Base-by-base conservation (phyloP, 2,329 filamentous ascomycete species). In the Scedosporium apiospermum region DNA sequence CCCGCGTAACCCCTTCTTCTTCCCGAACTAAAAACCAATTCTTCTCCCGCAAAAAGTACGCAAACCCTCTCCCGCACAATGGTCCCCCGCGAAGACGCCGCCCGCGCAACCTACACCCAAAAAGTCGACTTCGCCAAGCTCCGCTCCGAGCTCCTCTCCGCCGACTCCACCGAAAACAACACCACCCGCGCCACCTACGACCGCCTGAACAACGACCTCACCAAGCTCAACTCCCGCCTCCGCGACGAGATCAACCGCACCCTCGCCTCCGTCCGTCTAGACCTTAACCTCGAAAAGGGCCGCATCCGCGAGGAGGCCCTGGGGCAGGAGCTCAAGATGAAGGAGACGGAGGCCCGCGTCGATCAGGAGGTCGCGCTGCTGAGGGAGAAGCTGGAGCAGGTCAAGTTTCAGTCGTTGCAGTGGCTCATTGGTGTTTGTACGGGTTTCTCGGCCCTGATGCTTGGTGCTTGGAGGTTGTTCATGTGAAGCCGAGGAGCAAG, bases 111-210 rank as follows among this genome's bases (percentile, higher is more conserved):
- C 3, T 89, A 89, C 73, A 88, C 86, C 2, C 87, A 98, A 73
- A 98, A 98, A 75, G 95, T 98, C 66, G 95, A 99, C 77, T 98
- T 99, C 72, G 93, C 93, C 65, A 97, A 98, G 79, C 86, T 98
- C 53, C 91, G 95, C 67, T 96, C 91, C 63, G 95, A 99, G 75
- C 86, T 99, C 23, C 84, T 97, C 23, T 93, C 91, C 5, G 88
- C 93, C 59, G 95, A 98, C 77, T 92, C 89, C 67, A 95, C 91
- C 61, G 95, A 99, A 78, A 88, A 89, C 27, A 90, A 91, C 69
- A 86, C 96, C 51, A 98, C 95, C 27, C 88, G 92, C 60, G 88
- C 89, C 12, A 89, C 92, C 26, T 93, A 99, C 77, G 95, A 99
- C 76, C 87, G 92, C 21, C 82, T 99, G 63, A 91, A 91, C 60